A percentile compares a stretch with the other conserved stretches of the same genome.
Evolutionary conservation across 306 rosid genomes (phyloP).

Genomic region (Begonia fuchsioides): DNA sequence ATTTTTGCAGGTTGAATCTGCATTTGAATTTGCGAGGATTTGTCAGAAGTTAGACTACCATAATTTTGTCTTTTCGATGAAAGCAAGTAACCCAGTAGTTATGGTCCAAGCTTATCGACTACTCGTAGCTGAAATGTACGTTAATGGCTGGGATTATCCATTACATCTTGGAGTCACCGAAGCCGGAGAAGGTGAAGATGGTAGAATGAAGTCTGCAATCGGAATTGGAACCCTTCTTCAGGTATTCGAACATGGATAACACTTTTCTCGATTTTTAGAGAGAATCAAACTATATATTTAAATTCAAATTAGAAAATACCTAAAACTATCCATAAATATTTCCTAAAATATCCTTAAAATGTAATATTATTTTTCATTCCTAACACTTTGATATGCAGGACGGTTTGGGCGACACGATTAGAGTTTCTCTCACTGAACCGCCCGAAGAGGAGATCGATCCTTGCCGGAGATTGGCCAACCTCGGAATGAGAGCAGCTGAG

Average conservation of each 20-base stretch:
- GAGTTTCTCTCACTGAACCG: slow-evolving; percentile 97
- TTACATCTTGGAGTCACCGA: slow-evolving; percentile 97
- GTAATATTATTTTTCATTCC: too few relatives aligned
- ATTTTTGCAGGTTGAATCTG: slow-evolving; percentile 85
- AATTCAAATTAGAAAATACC: too few relatives aligned
- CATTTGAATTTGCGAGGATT: slow-evolving; percentile 97
- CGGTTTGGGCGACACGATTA: slow-evolving; percentile 92
- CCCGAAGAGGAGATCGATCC: slow-evolving; percentile 99
- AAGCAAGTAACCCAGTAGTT: slow-evolving; percentile 97
- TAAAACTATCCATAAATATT: too few relatives aligned
- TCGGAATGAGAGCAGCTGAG: slow-evolving; percentile 71
- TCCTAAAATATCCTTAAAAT: too few relatives aligned
- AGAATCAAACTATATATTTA: too few relatives aligned
- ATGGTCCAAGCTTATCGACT: slow-evolving; percentile 98
- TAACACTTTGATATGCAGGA: slow-evolving; percentile 44
- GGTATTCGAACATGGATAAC: slow-evolving; percentile 23
- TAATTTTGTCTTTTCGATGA: slow-evolving; percentile 90
- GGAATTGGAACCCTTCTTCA: slow-evolving; percentile 99
- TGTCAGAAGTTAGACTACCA: slow-evolving; percentile 88
- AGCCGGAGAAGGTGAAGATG: slow-evolving; percentile 99
- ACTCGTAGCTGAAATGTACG: slow-evolving; percentile 95
- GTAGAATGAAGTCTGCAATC: slow-evolving; percentile 97
- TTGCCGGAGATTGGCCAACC: slow-evolving; percentile 77
- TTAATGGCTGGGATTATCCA: slow-evolving; percentile 96
- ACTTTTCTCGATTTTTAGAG: not conserved